Evolutionary conservation across 495 filamentous ascomycete genomes (phyloP).

Genomic region (Hypoxylon subgilvum): DNA sequence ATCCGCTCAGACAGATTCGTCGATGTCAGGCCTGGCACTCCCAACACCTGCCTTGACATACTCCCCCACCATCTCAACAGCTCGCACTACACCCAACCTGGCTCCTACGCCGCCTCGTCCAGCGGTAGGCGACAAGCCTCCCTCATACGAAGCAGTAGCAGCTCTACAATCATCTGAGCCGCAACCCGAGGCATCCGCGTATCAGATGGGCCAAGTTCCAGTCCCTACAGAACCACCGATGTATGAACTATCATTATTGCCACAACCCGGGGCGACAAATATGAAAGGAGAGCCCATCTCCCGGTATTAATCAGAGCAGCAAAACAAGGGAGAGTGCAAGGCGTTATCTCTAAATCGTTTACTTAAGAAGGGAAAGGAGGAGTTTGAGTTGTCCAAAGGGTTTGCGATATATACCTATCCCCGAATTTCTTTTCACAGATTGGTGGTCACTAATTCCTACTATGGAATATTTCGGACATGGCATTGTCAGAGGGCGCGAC

Average conservation of each 20-base stretch:
- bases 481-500: too few species aligned
- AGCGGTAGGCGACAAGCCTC: constrained; percentile 18
- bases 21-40: constrained; percentile 31
- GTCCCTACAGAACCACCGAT: constrained; percentile 9
- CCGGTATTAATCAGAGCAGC: constrained; percentile 12
- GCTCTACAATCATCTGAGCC: constrained; percentile 31
- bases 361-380: neutral
- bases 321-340: neutral
- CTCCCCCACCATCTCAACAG: constrained; percentile 14
- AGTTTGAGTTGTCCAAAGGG: neutral
- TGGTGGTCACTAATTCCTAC: too few species aligned
- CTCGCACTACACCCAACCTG: neutral
- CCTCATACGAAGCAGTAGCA: constrained; percentile 13
- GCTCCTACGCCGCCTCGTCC: constrained; percentile 7
- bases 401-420: constrained; percentile 14
- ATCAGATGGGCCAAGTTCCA: constrained; percentile 33
- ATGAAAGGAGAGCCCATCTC: constrained; percentile 26
- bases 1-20: constrained; percentile 18
- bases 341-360: too few species aligned
- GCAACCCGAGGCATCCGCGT: constrained; percentile 27
- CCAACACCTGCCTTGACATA: constrained; percentile 29
- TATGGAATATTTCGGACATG: too few species aligned
- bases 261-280: neutral
- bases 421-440: too few species aligned
- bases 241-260: constrained; percentile 12